Conservation (phyloP, 129 eudicot genomes). For the Glebionis coronaria region DNA sequence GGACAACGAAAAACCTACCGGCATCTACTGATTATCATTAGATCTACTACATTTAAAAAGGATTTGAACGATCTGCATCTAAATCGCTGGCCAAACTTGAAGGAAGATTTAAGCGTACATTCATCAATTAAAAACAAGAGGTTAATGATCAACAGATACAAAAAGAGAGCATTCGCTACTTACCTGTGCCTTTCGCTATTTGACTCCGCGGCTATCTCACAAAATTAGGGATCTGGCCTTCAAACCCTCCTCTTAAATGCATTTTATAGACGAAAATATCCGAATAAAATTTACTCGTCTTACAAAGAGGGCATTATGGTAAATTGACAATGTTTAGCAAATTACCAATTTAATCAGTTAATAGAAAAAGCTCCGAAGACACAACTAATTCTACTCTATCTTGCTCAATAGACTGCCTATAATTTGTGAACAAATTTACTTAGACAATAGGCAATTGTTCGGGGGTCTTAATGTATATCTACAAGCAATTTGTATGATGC, state of each 20-base stretch:
- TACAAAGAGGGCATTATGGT: constrained; percentile 21
- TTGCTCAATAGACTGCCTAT: not conserved
- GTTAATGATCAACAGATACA: constrained; percentile 19
- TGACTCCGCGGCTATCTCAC: constrained; percentile 18
- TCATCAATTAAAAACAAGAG: constrained; percentile 6
- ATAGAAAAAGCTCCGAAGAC: constrained; percentile 12
- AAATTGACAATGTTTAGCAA: constrained; percentile 14
- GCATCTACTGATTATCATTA: constrained; percentile 4
- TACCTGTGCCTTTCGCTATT: constrained; percentile 20
- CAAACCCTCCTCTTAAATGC: constrained; percentile 14
- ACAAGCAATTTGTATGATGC: not conserved
- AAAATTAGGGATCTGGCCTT: constrained; percentile 19
- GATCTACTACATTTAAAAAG: constrained; percentile 9
- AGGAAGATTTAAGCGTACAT: not conserved
- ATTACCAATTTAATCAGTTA: constrained; percentile 3
- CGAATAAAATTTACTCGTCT: not conserved
- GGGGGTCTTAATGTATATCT: constrained; percentile 3
- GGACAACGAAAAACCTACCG: constrained; percentile 9
- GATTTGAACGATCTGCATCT: constrained; percentile 12
- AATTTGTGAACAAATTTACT: not conserved
- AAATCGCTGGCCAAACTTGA: constrained; percentile 12
- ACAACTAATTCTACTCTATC: constrained; percentile 2
- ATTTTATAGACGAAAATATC: constrained; percentile 23
- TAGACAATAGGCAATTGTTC: not conserved
- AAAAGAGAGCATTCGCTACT: constrained; percentile 22